Evolutionary conservation across 257 asterid species (phyloP).

Genomic region (Rauvolfia tetraphylla): DNA sequence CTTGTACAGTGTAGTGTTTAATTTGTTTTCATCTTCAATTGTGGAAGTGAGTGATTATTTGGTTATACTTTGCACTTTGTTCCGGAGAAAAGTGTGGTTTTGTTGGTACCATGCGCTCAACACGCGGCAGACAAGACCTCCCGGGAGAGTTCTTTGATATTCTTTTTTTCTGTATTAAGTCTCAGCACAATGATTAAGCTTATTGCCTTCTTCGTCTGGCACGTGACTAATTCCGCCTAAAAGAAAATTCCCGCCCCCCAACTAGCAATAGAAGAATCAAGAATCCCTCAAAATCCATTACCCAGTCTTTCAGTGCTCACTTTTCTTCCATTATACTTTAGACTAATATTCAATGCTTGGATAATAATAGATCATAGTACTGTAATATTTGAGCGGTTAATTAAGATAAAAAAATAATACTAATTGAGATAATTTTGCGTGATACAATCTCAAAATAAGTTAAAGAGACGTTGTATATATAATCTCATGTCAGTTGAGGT

Average conservation of each 20-base stretch:
- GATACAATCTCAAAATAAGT: no score
- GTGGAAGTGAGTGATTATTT: not conserved
- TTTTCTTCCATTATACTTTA: not conserved
- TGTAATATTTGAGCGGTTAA: no score
- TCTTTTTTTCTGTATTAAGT: not conserved
- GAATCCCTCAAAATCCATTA: not conserved
- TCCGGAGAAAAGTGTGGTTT: not conserved
- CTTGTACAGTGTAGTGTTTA: no score
- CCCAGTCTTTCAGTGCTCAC: not conserved
- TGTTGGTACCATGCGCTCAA: constrained; percentile 10
- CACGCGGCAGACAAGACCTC: constrained; percentile 1
- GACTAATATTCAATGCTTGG: no score
- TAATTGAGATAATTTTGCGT: no score
- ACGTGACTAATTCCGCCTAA: not conserved
- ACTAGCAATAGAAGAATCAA: not conserved
- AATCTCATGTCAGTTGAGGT: no score
- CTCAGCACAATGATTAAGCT: constrained; percentile 1
- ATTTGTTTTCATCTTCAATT: not conserved
- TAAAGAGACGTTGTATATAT: no score
- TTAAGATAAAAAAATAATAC: no score
- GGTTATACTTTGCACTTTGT: not conserved
- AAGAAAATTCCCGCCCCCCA: not conserved
- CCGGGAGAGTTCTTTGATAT: not conserved
- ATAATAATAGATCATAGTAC: no score
- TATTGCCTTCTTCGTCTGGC: not conserved